Evolutionary conservation across 192 early-diverging fungal genomes (phyloP), one percentile per base, ranked within the genome.

Genomic region (Podochytrium sp.): DNA sequence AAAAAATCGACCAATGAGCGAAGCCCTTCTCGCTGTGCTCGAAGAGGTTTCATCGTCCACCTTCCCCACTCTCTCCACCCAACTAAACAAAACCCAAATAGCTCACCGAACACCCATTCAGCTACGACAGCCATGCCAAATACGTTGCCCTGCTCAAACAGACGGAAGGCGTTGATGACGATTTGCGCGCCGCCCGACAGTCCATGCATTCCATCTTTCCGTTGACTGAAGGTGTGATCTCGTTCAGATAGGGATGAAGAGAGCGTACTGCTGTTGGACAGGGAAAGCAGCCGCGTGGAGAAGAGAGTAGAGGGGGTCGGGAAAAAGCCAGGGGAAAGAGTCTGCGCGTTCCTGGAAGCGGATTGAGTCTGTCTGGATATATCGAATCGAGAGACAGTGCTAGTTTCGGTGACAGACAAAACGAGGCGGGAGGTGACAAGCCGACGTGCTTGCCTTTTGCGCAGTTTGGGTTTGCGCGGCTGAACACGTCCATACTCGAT

Each of bases 141-240:
- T 71, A 60, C 40, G 27, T 71, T 10, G 14, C 12, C 2, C 25
- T 60, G 20, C 69, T 71, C 37, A 71, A 43, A 40, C 4, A 35
- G 14, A 14, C 38, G 37, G 60, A 81, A 0, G 59, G 23, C 41
- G 56, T 71, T 23, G 30, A 58, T 20, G 81, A 74, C 7, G 77
- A 87, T 25, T 79, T 91, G 6, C 76, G 85, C 23, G 65, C 39
- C 0, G 90, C 90, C 6, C 75, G 90, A 0, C 76, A 87, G 59
- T 40, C 72, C 2, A 90, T 91, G 89, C 86, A 82, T 33, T 43
- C 62, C 0, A 37, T 85, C 0, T 93, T 84, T 61, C 90, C 91
- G 18, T 66, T 93, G 1, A 71, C 86, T 16, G 90, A 91, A 85
- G 82, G 90, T 91, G 58, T 23, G 23, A 43, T 18, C 14, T 10